A percentile compares a stretch with the other conserved stretches of the same genome.
Conservation (phyloP, 805 yeast genomes). For the Candida krabiensis region DNA sequence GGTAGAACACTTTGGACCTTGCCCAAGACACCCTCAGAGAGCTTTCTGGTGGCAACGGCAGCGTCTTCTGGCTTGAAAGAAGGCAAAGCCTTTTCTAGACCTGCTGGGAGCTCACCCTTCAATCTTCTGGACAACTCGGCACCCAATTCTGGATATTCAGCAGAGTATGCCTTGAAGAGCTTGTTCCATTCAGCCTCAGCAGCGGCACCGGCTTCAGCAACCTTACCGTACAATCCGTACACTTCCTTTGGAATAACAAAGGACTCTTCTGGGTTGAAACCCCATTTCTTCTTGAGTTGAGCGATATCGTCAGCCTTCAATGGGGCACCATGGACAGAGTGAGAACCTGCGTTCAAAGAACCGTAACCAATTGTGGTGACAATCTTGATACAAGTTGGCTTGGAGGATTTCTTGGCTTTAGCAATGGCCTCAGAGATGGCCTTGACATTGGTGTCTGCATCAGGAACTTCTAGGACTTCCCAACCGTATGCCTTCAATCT, state of each 20-base stretch:
- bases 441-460: slow-evolving; percentile 78
- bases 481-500: slow-evolving; percentile 94
- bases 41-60: slow-evolving; percentile 91
- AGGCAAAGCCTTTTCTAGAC: slow-evolving; percentile 81
- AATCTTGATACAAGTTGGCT: slow-evolving; percentile 89
- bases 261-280: slow-evolving; percentile 82
- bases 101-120: slow-evolving; percentile 72
- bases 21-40: slow-evolving; percentile 77
- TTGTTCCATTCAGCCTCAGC: slow-evolving; percentile 76
- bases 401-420: slow-evolving; percentile 76
- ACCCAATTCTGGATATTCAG: slow-evolving; percentile 75
- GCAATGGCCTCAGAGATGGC: slow-evolving; percentile 72
- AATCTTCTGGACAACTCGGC: slow-evolving; percentile 81
- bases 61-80: slow-evolving; percentile 72
- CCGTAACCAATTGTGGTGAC: slow-evolving; percentile 95
- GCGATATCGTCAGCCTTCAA: slow-evolving; percentile 88
- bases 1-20: slow-evolving; percentile 66
- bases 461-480: slow-evolving; percentile 74
- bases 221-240: slow-evolving; percentile 60
- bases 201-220: slow-evolving; percentile 60
- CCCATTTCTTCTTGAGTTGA: slow-evolving; percentile 80
- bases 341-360: slow-evolving; percentile 80
- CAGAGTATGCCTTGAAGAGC: slow-evolving; percentile 57
- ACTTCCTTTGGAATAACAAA: slow-evolving; percentile 86
- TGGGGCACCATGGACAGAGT: slow-evolving; percentile 95